These are phyloP conservation scores for Polytrichum commune DNA, from an alignment of 225 moss, liverwort and hornwort genomes.

Conservation along the genomic window DNA sequence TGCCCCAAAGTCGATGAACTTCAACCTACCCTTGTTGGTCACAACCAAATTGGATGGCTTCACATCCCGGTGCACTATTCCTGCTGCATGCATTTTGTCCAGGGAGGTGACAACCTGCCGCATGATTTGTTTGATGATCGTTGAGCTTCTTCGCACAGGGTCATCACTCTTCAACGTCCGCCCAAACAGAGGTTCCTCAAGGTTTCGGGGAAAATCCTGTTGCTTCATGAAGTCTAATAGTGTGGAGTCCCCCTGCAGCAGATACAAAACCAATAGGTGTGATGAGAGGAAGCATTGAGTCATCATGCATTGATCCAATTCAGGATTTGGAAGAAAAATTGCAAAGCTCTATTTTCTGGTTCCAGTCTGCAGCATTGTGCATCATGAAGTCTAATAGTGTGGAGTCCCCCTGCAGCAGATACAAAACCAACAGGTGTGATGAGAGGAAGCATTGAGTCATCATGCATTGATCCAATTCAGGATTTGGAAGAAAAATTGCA, in stretches of 20 bases:
- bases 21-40: constrained; percentile 78
- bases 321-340: background rate
- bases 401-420: constrained; percentile 60
- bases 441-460: too few species aligned
- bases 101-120: constrained; percentile 64
- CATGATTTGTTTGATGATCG: constrained; percentile 80
- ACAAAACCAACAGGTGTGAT: background rate
- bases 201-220: constrained; percentile 60
- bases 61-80: constrained; percentile 86
- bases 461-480: background rate
- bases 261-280: background rate
- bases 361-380: constrained; percentile 23
- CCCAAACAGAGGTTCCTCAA: constrained; percentile 65
- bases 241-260: constrained; percentile 67
- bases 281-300: too few species aligned
- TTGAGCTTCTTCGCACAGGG: constrained; percentile 39
- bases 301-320: background rate
- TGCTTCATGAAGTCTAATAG: constrained; percentile 83
- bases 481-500: background rate
- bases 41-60: constrained; percentile 91
- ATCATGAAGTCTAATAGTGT: constrained; percentile 83
- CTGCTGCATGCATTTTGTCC: constrained; percentile 69
- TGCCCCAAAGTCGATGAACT: constrained; percentile 86
- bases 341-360: too few species aligned
- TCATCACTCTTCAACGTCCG: constrained; percentile 42